Conservation (phyloP, 805 yeast species). For the Candida nemodendra region DNA sequence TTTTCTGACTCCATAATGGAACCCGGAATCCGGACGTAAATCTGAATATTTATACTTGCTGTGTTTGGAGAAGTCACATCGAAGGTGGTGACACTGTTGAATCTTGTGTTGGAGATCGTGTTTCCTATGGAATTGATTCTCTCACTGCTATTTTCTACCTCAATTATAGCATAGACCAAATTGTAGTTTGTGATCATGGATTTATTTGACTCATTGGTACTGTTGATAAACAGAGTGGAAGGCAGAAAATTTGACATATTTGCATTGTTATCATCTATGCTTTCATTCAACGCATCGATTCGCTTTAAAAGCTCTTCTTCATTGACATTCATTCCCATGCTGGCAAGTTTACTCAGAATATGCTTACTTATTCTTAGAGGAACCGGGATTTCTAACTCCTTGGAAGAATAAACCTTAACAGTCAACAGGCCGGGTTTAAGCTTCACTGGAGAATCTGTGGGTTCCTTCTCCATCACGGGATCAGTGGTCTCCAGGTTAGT, state of each 20-base stretch:
- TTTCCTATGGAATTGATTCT: constrained; percentile 86
- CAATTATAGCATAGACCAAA: constrained; percentile 81
- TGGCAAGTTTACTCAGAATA: constrained; percentile 63
- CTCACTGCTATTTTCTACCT: constrained; percentile 92
- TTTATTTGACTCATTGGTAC: constrained; percentile 50
- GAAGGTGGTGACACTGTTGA: constrained; percentile 87
- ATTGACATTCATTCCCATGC: constrained; percentile 46
- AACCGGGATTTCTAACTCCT: constrained; percentile 67
- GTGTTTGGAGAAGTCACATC: constrained; percentile 67
- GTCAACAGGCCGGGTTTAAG: constrained; percentile 70
- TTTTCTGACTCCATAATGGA: constrained; percentile 43
- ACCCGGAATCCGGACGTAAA: constrained; percentile 76
- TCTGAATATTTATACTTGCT: constrained; percentile 59
- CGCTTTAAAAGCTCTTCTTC: constrained; percentile 32
- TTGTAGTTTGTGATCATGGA: constrained; percentile 45
- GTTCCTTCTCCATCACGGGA: constrained; percentile 31
- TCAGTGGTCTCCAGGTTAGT: constrained; percentile 32
- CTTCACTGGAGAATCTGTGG: constrained; percentile 4
- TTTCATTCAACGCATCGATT: constrained; percentile 32
- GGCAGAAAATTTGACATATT: constrained; percentile 42
- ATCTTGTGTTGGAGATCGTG: constrained; percentile 70
- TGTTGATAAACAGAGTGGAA: constrained; percentile 35
- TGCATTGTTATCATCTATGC: constrained; percentile 26
- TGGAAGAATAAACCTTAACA: constrained; percentile 71
- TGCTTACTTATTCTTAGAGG: constrained; percentile 63